Evolutionary conservation across 495 filamentous ascomycete genomes (phyloP).

Genomic region (Aspergillus heteromorphus): DNA sequence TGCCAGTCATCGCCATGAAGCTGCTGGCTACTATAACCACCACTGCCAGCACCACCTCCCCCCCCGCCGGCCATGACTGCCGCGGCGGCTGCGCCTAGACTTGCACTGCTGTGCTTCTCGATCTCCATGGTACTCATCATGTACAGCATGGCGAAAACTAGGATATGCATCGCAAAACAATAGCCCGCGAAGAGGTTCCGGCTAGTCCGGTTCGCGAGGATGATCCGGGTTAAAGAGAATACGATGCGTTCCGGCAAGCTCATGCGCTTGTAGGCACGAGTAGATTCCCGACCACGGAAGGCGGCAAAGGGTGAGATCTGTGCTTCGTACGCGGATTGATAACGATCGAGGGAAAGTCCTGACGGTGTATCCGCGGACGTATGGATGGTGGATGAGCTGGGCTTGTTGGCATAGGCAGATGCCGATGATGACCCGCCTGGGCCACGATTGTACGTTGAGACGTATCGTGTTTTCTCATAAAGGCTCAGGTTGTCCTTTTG

Average conservation of each 20-base stretch:
- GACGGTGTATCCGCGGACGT: constrained; percentile 54
- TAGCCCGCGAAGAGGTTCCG: constrained; percentile 95
- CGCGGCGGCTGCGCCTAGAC: constrained; percentile 38
- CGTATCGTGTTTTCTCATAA: constrained; percentile 97
- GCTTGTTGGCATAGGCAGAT: constrained; percentile 64
- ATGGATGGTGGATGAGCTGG: constrained; percentile 68
- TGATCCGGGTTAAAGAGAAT: constrained; percentile 84
- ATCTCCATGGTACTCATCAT: constrained; percentile 66
- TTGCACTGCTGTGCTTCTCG: constrained; percentile 48
- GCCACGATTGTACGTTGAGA: constrained; percentile 80
- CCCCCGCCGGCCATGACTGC: constrained; percentile 34
- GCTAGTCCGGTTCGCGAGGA: constrained; percentile 84
- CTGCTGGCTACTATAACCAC: constrained; percentile 31
- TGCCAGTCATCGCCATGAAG: constrained; percentile 56
- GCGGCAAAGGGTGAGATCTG: constrained; percentile 94
- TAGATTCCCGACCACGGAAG: constrained; percentile 86
- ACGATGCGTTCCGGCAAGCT: constrained; percentile 82
- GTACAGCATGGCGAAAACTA: constrained; percentile 82
- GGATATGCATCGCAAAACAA: constrained; percentile 78
- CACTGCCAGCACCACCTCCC: constrained; percentile 27
- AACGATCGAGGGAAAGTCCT: constrained; percentile 73
- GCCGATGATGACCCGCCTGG: constrained; percentile 61
- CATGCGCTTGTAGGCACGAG: constrained; percentile 93
- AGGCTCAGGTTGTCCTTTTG: constrained; percentile 96
- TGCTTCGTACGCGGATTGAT: constrained; percentile 88